Evolutionary conservation across 306 rosid species (phyloP), one percentile per base, ranked within the genome.

Genomic region (Canavalia ensiformis): DNA sequence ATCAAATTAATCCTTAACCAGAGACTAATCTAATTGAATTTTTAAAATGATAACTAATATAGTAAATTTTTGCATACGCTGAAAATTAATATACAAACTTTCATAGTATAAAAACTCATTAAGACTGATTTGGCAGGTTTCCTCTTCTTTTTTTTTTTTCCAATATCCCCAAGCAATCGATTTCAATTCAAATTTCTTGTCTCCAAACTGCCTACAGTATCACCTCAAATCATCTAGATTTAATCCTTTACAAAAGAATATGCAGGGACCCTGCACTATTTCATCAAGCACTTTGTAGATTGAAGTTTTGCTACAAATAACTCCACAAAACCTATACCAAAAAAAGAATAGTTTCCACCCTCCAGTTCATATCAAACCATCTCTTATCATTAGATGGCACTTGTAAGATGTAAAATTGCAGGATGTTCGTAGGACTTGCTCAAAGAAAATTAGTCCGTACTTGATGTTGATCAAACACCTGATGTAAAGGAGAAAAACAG

Each of bases 381-480:
- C 18, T 44, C 62, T 73, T 31, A 59, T 28, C 62, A 49, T 58
- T 35, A 55, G 33, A 28, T 51, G 31, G 13, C 34, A 62, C 37
- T 45, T 74, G 31, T 60, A 42, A 59, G 72, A 63, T 46, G 77
- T 29, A 45, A 73, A 35, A 31, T 25, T 64, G 52, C 35, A 34
- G 68, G 46, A 66, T 57, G 77, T 66, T 58, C 42, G 46, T n/a
- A 11, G 51, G 25, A 60, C 77, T 76, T 68, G 57, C 73, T 82
- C 50, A 8, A 69, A 82, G 79, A 11, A 72, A 76, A 72, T 10
- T 12, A 59, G 63, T 50, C 72, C 7, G 56, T 4, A 65, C 80
- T 56, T 76, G 75, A 81, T 52, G 44, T 31, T 59, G 78, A 79
- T 59, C 75, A 86, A 74, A 74, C 75, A 68, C 84, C 88, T 86